Evolutionary conservation across 257 asterid species (phyloP).

Genomic region (Anisodus acutangulus): DNA sequence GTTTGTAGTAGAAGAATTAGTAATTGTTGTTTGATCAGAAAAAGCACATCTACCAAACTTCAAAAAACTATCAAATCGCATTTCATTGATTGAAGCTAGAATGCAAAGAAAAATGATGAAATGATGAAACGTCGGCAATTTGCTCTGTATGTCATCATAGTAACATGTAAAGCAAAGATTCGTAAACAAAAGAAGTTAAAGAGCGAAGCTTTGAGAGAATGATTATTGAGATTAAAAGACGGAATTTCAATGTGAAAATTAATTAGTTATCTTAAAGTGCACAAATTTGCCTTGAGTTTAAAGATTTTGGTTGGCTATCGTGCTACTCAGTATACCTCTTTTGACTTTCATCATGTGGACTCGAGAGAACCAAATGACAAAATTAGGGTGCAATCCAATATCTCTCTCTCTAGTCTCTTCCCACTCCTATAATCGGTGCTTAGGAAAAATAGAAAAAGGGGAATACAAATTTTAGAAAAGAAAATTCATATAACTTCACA

Average conservation of each 20-base stretch:
- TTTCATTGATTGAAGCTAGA: conserved; percentile 68
- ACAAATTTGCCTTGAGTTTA: conserved; percentile 45
- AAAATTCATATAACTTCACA: not conserved
- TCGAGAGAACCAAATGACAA: not conserved
- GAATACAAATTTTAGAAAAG: not conserved
- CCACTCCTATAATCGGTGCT: not conserved
- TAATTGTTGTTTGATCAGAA: not conserved
- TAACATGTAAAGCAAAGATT: conserved; percentile 6
- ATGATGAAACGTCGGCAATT: conserved; percentile 55
- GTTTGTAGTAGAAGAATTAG: not conserved
- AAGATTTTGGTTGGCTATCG: conserved; percentile 55
- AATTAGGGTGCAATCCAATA: conserved; percentile 10
- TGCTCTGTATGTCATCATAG: conserved; percentile 51
- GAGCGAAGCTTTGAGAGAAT: conserved; percentile 28
- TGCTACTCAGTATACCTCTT: conserved; percentile 44
- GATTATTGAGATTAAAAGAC: conserved; percentile 5
- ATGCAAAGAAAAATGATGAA: conserved; percentile 59
- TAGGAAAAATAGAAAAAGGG: not conserved
- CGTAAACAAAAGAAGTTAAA: conserved; percentile 31
- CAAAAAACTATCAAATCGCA: conserved; percentile 54
- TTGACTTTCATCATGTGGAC: conserved; percentile 52
- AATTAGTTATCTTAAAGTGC: conserved; percentile 36
- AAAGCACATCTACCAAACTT: conserved; percentile 61
- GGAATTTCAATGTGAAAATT: conserved; percentile 26
- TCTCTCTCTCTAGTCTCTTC: conserved; percentile 1